phyloP scores from a whole-genome alignment of 2,329 filamentous ascomycete species.

The Samsoniella hepiali region DNA sequence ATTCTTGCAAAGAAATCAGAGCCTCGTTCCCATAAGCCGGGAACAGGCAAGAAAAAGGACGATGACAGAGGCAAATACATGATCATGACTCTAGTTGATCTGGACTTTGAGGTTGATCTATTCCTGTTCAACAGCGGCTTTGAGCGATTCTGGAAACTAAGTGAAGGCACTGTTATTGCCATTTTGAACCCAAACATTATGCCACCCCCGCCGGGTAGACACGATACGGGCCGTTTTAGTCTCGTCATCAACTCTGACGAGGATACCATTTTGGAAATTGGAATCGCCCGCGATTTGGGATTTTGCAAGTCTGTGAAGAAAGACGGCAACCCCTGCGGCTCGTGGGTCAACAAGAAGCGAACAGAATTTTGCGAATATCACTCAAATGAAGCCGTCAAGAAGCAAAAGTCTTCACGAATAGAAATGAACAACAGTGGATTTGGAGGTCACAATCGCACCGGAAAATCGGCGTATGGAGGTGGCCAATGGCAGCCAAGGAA shows the following conservation, averaged over 20 bases:
- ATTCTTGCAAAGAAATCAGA: conserved; percentile 87
- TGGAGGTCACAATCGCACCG: conserved; percentile 31
- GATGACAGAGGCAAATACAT: conserved; percentile 81
- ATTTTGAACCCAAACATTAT: conserved; percentile 90
- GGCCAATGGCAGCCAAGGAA: conserved; percentile 25
- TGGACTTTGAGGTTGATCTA: conserved; percentile 87
- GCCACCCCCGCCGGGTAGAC: conserved; percentile 72
- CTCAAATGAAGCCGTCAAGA: conserved; percentile 75
- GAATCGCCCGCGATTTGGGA: conserved; percentile 77
- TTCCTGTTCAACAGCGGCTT: conserved; percentile 92
- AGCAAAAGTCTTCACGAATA: conserved; percentile 62
- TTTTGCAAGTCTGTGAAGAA: conserved; percentile 84
- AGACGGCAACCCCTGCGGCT: conserved; percentile 74
- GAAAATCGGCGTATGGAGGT: conserved; percentile 22
- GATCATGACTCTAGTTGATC: conserved; percentile 81
- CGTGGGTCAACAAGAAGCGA: conserved; percentile 84
- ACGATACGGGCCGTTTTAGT: conserved; percentile 79
- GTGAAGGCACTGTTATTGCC: conserved; percentile 83
- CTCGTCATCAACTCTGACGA: conserved; percentile 81
- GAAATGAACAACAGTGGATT: conserved; percentile 72
- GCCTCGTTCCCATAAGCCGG: conserved; percentile 59
- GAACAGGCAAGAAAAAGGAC: conserved; percentile 41
- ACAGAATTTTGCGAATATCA: conserved; percentile 94
- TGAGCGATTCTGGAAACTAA: conserved; percentile 90
- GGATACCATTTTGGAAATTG: conserved; percentile 88